Evolutionary conservation across 805 yeast species (phyloP).

Genomic region (Wickerhamiella shivajii): DNA sequence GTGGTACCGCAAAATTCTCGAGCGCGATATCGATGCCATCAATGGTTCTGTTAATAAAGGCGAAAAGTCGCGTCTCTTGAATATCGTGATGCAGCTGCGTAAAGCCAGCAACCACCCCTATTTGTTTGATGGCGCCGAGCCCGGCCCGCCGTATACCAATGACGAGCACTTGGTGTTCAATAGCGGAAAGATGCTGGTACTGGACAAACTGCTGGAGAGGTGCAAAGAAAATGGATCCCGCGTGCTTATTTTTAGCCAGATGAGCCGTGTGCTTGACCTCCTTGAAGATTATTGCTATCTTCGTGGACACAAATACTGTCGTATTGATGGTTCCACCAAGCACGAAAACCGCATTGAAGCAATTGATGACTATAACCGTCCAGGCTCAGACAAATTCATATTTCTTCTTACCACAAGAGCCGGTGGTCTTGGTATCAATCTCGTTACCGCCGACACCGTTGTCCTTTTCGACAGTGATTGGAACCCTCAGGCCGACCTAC

Average conservation of each 20-base stretch:
- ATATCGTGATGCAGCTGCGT: slow-evolving; percentile 91
- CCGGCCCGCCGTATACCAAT: slow-evolving; percentile 94
- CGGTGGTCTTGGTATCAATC: slow-evolving; percentile 89
- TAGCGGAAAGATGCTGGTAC: slow-evolving; percentile 78
- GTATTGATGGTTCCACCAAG: slow-evolving; percentile 87
- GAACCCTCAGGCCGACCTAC: slow-evolving; percentile 97
- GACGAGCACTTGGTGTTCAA: slow-evolving; percentile 88
- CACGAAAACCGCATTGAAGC: slow-evolving; percentile 89
- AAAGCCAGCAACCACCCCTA: slow-evolving; percentile 97
- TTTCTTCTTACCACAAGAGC: slow-evolving; percentile 88
- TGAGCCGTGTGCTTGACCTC: slow-evolving; percentile 81
- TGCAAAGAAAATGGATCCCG: slow-evolving; percentile 68
- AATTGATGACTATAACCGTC: slow-evolving; percentile 79
- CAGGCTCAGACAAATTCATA: slow-evolving; percentile 67
- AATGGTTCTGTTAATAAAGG: slow-evolving; percentile 91
- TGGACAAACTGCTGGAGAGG: slow-evolving; percentile 68
- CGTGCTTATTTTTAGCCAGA: slow-evolving; percentile 82
- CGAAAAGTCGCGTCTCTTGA: slow-evolving; percentile 79
- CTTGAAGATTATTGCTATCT: slow-evolving; percentile 83
- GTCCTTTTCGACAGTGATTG: slow-evolving; percentile 85
- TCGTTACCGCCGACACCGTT: slow-evolving; percentile 85
- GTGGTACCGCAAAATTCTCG: slow-evolving; percentile 81
- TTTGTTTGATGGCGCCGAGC: slow-evolving; percentile 97
- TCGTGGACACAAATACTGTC: slow-evolving; percentile 71
- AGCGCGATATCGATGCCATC: slow-evolving; percentile 90